Conservation (phyloP, 2,329 filamentous ascomycete genomes). For the Dactylellina leptospora region DNA sequence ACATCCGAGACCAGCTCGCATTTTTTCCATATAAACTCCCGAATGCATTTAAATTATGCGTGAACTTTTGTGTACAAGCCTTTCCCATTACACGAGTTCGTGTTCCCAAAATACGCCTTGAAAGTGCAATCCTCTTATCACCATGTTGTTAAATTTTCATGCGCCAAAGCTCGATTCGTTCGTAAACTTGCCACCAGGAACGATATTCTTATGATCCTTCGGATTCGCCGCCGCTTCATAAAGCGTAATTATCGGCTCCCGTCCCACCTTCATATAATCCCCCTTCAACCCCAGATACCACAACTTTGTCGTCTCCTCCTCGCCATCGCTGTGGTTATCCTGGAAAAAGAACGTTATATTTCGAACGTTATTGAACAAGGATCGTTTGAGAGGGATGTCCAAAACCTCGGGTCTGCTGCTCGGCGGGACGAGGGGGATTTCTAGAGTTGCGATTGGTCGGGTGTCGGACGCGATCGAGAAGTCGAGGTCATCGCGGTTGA, state of each 20-base stretch:
- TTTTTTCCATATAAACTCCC: no score
- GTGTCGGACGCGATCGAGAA: slow-evolving; percentile 78
- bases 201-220: slow-evolving; percentile 73
- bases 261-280: slow-evolving; percentile 86
- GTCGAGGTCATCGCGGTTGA: slow-evolving; percentile 87
- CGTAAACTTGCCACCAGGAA: slow-evolving; percentile 53
- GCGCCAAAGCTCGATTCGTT: slow-evolving; percentile 38
- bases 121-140: neutral
- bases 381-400: slow-evolving; percentile 86
- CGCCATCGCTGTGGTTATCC: slow-evolving; percentile 79
- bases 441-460: slow-evolving; percentile 76
- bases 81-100: neutral
- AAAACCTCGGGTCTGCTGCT: slow-evolving; percentile 71
- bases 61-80: no score
- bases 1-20: no score
- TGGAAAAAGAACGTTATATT: slow-evolving; percentile 85
- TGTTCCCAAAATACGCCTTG: neutral
- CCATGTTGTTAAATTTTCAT: no score
- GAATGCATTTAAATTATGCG: no score
- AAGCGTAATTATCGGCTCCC: slow-evolving; percentile 82
- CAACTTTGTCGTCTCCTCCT: slow-evolving; percentile 80
- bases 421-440: slow-evolving; percentile 73
- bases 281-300: slow-evolving; percentile 92
- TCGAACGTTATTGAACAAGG: slow-evolving; percentile 85
- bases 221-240: slow-evolving; percentile 97